Conservation (phyloP, 1,139 yeast genomes). For the Kluyveromyces marxianus region DNA sequence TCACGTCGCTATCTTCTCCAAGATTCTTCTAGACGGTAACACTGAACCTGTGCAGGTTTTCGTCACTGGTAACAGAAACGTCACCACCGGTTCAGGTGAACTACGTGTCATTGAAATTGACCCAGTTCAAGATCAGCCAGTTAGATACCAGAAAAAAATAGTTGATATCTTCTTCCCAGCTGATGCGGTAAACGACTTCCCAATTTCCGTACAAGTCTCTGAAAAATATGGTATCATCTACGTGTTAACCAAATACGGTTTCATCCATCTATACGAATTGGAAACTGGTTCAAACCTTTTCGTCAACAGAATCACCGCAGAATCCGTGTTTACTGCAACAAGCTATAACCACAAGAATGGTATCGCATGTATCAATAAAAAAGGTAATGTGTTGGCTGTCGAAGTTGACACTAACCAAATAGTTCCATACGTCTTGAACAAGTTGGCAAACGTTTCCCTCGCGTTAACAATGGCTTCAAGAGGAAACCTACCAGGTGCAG, state of each 20-base stretch:
- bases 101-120: conserved; percentile 95
- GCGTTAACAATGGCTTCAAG: conserved; percentile 88
- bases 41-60: conserved; percentile 70
- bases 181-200: conserved; percentile 94
- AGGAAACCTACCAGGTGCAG: conserved; percentile 97
- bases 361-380: conserved; percentile 85
- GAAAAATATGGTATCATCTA: conserved; percentile 81
- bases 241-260: conserved; percentile 90
- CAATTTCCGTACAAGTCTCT: conserved; percentile 84
- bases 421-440: conserved; percentile 83
- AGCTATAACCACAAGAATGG: conserved; percentile 70
- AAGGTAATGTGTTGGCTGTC: conserved; percentile 92
- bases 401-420: conserved; percentile 80
- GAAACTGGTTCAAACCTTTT: conserved; percentile 90
- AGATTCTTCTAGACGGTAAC: conserved; percentile 66
- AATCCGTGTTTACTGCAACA: conserved; percentile 89
- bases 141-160: conserved; percentile 69
- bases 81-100: conserved; percentile 70
- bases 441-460: conserved; percentile 76
- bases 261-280: conserved; percentile 89
- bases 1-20: conserved; percentile 88
- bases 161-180: conserved; percentile 96
- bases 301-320: conserved; percentile 94
- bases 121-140: conserved; percentile 73
- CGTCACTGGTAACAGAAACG: conserved; percentile 79